Conservation (phyloP, 2,329 filamentous ascomycete genomes). For the Monilinia fructicola region DNA sequence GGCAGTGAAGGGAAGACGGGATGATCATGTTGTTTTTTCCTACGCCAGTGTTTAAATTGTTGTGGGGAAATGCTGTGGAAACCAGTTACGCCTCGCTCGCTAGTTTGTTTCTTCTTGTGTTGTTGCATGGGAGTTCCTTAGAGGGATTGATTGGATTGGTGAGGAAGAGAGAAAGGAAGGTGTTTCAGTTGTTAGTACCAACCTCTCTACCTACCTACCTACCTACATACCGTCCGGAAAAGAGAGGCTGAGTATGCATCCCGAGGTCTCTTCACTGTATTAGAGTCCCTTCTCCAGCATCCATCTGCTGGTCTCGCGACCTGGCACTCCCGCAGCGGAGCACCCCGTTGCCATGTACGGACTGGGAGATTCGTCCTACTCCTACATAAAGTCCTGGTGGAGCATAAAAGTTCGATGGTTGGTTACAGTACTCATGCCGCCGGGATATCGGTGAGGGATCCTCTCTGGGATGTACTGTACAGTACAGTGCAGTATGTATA, state of each 20-base stretch:
- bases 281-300: background rate
- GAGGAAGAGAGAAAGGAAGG: no score
- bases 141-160: no score
- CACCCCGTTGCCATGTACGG: background rate
- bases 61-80: no score
- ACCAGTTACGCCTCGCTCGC: no score
- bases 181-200: no score
- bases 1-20: background rate
- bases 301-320: conserved; percentile 12
- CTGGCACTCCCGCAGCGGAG: conserved; percentile 19
- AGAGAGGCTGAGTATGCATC: conserved; percentile 18
- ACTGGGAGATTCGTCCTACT: background rate
- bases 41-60: no score
- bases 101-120: no score
- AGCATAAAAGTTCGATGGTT: background rate
- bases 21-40: background rate
- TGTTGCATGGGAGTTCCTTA: no score
- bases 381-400: no score
- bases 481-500: no score
- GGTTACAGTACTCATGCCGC: background rate
- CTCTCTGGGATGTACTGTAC: background rate
- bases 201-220: no score
- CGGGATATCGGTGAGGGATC: background rate
- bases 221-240: background rate
- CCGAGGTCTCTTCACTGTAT: background rate